Conservation (phyloP, 768 basidiomycete genomes). For the Calvatia gigantea region DNA sequence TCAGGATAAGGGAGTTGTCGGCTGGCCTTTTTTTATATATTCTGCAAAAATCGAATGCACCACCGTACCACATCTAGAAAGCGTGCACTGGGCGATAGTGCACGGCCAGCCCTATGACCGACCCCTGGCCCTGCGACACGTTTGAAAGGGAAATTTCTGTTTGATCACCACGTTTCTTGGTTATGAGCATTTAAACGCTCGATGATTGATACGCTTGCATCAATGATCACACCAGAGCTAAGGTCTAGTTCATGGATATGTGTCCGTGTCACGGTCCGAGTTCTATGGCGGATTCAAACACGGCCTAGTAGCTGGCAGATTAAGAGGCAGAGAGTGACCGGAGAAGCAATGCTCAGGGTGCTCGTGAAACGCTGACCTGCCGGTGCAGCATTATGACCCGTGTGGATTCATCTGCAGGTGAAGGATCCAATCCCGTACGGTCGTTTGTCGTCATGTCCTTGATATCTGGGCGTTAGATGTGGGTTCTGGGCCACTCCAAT, state of each 20-base stretch:
- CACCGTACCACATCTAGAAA: background rate
- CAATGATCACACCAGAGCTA: no score
- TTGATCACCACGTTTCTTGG: no score
- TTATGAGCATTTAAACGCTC: no score
- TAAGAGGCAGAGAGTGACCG: background rate
- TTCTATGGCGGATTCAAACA: background rate
- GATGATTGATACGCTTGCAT: no score
- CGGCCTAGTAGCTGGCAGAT: background rate
- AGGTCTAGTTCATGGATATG: background rate
- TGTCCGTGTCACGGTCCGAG: background rate
- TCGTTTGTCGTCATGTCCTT: background rate
- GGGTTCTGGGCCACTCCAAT: background rate
- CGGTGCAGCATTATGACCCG: background rate
- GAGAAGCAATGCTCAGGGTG: background rate
- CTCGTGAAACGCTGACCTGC: background rate
- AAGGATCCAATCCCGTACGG: background rate
- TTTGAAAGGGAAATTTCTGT: no score
- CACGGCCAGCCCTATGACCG: no score
- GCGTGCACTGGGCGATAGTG: background rate
- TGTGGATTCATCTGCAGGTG: background rate
- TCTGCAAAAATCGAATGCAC: background rate
- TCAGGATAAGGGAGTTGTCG: no score
- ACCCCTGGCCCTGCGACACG: no score
- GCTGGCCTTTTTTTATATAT: background rate
- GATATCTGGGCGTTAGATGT: background rate